Evolutionary conservation across 2,329 filamentous ascomycete genomes (phyloP), one percentile per base, ranked within the genome.

Genomic region (Lecanosticta acicola): DNA sequence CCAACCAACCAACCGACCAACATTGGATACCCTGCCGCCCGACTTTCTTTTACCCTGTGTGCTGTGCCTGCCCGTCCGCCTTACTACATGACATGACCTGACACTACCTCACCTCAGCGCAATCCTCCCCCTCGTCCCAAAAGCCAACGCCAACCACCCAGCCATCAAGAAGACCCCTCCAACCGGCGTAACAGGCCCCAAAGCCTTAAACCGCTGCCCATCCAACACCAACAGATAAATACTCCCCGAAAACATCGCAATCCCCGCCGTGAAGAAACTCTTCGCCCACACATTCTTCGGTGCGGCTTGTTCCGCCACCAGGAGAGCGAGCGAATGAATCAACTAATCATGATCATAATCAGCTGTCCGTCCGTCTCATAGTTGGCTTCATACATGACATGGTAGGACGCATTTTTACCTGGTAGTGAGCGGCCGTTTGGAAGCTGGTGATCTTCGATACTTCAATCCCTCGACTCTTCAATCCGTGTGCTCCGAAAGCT

Each of bases 401-500:
- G n/a, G n/a, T n/a, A n/a, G n/a, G 24, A 29, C 32, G 40, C 32
- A 20, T 5, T 24, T 19, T 3, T 65, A 82, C 80, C 68, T 84
- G 81, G 56, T 85, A 85, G 33, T 85, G 80, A 2, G 81, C 81
- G 1, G 81, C 82, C 0, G 81, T 85, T 9, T 66, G 64, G 75
- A 79, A 85, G 60, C 72, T 83, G 4, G 78, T 75, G 33, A 84
- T 63, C 49, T 73, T 73, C 10, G 70, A 64, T 2, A 81, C 80
- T 54, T 84, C 80, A 8, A 73, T 59, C 59, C 83, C 78, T 53
- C 70, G 69, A 48, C 74, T 74, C 67, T 83, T 84, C 33, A 85
- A 69, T 9, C 81, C 81, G 60, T 85, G 82, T 10, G 81, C 80
- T 29, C 82, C 82, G 64, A 85, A 85, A 0, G 82, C 82, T 24